These are phyloP conservation scores for Bombardia bombarda DNA, from an alignment of 495 filamentous ascomycete genomes.

Conservation along the genomic window DNA sequence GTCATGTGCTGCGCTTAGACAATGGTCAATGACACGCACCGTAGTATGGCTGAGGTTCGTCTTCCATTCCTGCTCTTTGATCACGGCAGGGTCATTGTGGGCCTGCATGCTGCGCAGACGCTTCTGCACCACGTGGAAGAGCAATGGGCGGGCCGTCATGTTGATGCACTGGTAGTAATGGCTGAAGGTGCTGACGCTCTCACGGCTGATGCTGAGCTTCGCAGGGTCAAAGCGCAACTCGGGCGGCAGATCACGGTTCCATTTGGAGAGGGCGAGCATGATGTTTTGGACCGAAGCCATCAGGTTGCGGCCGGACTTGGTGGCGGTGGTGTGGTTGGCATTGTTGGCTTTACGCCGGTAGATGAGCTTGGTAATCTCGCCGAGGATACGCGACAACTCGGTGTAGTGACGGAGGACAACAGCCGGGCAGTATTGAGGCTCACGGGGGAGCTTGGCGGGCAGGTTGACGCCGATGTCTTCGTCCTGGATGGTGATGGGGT, in stretches of 20 bases:
- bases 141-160: slow-evolving; percentile 41
- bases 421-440: slow-evolving; percentile 32
- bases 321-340: slow-evolving; percentile 20
- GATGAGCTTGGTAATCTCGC: slow-evolving; percentile 37
- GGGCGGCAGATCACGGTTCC: slow-evolving; percentile 34
- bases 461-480: slow-evolving; percentile 39
- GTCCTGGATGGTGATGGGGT: slow-evolving; percentile 42
- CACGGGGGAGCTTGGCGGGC: slow-evolving; percentile 22
- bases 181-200: slow-evolving; percentile 38
- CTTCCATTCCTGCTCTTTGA: slow-evolving; percentile 31
- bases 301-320: slow-evolving; percentile 33
- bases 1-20: slow-evolving; percentile 38
- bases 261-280: slow-evolving; percentile 33
- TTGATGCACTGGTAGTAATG: slow-evolving; percentile 47
- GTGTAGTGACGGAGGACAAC: slow-evolving; percentile 42
- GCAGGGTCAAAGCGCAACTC: slow-evolving; percentile 36
- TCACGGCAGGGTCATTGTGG: neutral
- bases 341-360: no score
- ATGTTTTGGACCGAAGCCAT: slow-evolving; percentile 40
- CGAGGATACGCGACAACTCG: slow-evolving; percentile 36
- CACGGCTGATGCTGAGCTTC: slow-evolving; percentile 33
- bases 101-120: slow-evolving; percentile 29
- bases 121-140: slow-evolving; percentile 42
- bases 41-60: slow-evolving; percentile 33
- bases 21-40: slow-evolving; percentile 39